Evolutionary conservation across 2,329 filamentous ascomycete genomes (phyloP).

Genomic region (Metarhizium brunneum): DNA sequence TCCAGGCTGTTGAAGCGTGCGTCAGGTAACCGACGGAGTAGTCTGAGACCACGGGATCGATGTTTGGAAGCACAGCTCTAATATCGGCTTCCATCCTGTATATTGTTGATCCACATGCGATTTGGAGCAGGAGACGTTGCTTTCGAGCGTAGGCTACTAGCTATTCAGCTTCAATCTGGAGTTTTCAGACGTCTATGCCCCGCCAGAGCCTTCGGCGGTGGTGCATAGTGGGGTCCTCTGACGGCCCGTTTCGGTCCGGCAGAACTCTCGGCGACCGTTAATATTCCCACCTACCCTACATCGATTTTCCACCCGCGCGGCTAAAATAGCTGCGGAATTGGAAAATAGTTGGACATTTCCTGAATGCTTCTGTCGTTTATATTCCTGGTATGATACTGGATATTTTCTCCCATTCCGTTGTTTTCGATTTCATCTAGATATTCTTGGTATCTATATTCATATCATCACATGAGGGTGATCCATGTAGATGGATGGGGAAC

Average conservation of each 20-base stretch:
- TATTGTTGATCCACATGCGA: neutral
- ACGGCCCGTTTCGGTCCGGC: conserved; percentile 2
- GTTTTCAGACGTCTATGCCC: conserved; percentile 1
- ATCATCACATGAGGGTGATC: too few relatives aligned
- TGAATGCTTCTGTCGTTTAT: too few relatives aligned
- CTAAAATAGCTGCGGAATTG: neutral
- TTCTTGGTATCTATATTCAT: too few relatives aligned
- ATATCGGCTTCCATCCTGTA: conserved; percentile 76
- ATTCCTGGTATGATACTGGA: too few relatives aligned
- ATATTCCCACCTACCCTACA: neutral
- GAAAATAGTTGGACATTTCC: too few relatives aligned
- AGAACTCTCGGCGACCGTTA: neutral
- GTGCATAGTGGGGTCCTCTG: neutral
- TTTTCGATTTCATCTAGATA: neutral
- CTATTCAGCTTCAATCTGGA: neutral
- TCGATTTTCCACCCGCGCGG: neutral
- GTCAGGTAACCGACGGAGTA: conserved; percentile 91
- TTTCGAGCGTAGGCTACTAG: neutral
- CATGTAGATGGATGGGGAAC: too few relatives aligned
- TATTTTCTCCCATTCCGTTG: neutral
- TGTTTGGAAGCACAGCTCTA: conserved; percentile 70
- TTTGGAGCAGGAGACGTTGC: neutral
- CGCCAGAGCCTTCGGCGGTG: neutral
- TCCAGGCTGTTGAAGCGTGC: conserved; percentile 81
- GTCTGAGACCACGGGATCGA: conserved; percentile 82